Percentiles rank a stretch among this genome's conserved stretches.
Conservation (phyloP, 345 rosid genomes). For the Lepidium africanum region DNA sequence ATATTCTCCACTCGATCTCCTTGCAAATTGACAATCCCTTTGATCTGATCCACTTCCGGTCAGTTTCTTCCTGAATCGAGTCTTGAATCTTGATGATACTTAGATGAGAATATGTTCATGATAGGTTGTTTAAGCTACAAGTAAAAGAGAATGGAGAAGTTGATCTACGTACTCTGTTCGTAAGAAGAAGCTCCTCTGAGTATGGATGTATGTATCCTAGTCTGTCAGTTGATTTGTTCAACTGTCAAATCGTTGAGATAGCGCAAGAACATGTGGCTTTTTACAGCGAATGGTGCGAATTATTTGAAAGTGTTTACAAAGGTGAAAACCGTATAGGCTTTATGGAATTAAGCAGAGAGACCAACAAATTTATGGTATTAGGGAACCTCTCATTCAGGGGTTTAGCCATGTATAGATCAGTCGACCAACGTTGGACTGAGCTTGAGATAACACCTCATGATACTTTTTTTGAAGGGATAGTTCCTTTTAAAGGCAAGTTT, state of each 20-base stretch:
- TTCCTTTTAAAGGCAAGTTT: neutral
- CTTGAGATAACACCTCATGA: neutral
- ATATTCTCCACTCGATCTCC: constrained; percentile 16
- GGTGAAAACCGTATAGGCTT: neutral
- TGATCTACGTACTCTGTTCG: neutral
- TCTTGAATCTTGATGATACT: no score
- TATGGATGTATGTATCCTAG: neutral
- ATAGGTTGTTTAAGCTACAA: constrained; percentile 12
- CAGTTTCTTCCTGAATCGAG: neutral
- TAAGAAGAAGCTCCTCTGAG: neutral
- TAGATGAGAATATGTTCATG: neutral
- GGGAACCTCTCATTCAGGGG: neutral
- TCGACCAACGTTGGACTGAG: constrained; percentile 7
- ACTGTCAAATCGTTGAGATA: constrained; percentile 4
- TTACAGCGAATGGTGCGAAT: neutral
- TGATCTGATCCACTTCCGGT: constrained; percentile 27
- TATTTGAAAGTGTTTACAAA: neutral
- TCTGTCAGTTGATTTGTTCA: constrained; percentile 3
- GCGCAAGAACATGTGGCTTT: constrained; percentile 12
- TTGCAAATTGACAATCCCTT: neutral
- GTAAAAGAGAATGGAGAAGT: neutral
- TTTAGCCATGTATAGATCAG: neutral
- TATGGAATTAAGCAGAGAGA: neutral
- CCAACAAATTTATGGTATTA: neutral
- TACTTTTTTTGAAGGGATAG: neutral